A percentile compares a stretch with the other conserved stretches of the same genome.
Evolutionary conservation across 2,329 filamentous ascomycete species (phyloP).

Genomic region (Colletotrichum orchidophilum): DNA sequence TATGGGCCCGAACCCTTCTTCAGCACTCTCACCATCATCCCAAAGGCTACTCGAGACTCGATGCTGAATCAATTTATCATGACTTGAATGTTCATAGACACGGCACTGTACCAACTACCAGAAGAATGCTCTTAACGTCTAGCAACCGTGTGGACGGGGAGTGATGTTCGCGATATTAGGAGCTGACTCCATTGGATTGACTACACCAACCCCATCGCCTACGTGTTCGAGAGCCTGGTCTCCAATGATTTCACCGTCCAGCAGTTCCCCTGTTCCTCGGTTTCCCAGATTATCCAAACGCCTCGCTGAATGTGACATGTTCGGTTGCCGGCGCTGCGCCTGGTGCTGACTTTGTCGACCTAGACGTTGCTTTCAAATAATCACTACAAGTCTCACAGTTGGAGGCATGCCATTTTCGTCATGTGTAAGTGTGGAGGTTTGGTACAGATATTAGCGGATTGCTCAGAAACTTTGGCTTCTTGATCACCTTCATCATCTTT

Average conservation of each 20-base stretch:
- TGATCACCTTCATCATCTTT: conserved; percentile 60
- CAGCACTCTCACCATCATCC: conserved; percentile 48
- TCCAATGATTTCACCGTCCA: conserved; percentile 70
- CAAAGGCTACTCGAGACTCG: conserved; percentile 46
- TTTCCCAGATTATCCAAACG: conserved; percentile 37
- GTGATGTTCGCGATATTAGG: conserved; percentile 43
- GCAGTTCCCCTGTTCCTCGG: conserved; percentile 46
- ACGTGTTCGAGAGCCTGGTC: conserved; percentile 74
- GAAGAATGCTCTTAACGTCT: conserved; percentile 49
- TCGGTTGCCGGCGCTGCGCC: conserved; percentile 53
- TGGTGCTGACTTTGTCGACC: conserved; percentile 52
- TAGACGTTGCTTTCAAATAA: conserved; percentile 53
- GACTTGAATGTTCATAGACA: conserved; percentile 49
- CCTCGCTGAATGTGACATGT: conserved; percentile 47
- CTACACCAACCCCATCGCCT: conserved; percentile 61
- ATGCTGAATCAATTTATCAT: conserved; percentile 49
- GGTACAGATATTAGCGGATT: conserved; percentile 43
- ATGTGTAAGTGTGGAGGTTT: not conserved
- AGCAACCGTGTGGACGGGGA: conserved; percentile 11
- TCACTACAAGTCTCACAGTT: conserved; percentile 55
- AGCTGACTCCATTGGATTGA: conserved; percentile 63
- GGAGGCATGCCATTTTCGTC: conserved; percentile 42
- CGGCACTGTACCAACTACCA: conserved; percentile 47
- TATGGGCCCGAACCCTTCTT: conserved; percentile 57
- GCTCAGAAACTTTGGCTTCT: conserved; percentile 66